These are phyloP conservation scores for Cymbopogon flexuosus DNA, from an alignment of 202 grass and related monocot species.

Conservation along the genomic window DNA sequence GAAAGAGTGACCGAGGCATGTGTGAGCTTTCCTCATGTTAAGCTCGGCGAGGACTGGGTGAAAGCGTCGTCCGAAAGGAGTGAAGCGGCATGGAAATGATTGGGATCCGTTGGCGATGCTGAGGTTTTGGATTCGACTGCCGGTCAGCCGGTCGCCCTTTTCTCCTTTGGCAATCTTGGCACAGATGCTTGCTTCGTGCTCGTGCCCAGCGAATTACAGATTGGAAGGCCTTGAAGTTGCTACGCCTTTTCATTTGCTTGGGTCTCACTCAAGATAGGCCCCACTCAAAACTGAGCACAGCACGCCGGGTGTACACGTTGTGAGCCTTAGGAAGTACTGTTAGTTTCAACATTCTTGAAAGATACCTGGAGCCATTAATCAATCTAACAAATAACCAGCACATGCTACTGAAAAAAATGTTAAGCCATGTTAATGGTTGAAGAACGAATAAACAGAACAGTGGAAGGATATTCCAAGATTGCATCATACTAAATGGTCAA, in stretches of 20 bases:
- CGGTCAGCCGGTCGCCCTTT: conserved; percentile 9
- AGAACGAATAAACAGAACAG: neutral
- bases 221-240: neutral
- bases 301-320: neutral
- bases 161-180: conserved; percentile 69
- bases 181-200: conserved; percentile 95
- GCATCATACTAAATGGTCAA: neutral
- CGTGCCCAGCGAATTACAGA: conserved; percentile 27
- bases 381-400: neutral
- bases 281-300: neutral
- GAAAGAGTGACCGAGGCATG: neutral
- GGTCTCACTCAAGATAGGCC: conserved; percentile 41
- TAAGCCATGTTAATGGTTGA: neutral
- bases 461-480: neutral
- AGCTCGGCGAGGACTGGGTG: neutral
- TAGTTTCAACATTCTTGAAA: neutral
- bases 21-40: neutral
- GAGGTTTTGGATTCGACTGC: conserved; percentile 36
- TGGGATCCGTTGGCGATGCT: conserved; percentile 35
- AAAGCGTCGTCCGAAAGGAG: conserved; percentile 6
- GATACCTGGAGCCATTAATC: neutral
- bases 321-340: neutral
- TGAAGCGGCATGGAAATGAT: conserved; percentile 37
- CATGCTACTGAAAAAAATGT: neutral
- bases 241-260: conserved; percentile 42